phyloP scores from a whole-genome alignment of 192 early-diverging fungal species.

The Mortierella antarctica region DNA sequence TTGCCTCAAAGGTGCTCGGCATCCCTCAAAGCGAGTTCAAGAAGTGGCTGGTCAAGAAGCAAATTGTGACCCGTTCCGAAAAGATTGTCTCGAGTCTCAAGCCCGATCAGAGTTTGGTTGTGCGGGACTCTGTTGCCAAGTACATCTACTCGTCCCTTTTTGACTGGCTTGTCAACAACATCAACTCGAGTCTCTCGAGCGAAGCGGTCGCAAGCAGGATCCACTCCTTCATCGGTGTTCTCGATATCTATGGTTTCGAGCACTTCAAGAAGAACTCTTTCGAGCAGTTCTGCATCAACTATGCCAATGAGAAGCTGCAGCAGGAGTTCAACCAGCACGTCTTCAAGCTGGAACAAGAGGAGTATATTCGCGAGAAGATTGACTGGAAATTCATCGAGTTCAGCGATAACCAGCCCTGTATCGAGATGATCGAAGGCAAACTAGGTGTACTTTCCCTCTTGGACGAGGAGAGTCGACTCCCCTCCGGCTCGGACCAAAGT shows the following conservation, averaged over 20 bases:
- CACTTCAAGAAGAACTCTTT: slow-evolving; percentile 99
- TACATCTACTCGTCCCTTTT: slow-evolving; percentile 97
- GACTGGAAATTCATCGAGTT: slow-evolving; percentile 99
- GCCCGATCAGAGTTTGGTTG: slow-evolving; percentile 76
- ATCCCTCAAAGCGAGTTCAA: slow-evolving; percentile 84
- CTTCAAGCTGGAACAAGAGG: slow-evolving; percentile 99
- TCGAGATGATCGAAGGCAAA: slow-evolving; percentile 97
- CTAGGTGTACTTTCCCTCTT: slow-evolving; percentile 94
- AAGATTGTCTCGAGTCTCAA: slow-evolving; percentile 89
- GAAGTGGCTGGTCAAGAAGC: slow-evolving; percentile 96
- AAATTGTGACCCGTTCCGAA: slow-evolving; percentile 90
- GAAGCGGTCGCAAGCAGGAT: slow-evolving; percentile 56
- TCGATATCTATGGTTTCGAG: slow-evolving; percentile 99
- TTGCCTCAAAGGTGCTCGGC: slow-evolving; percentile 80
- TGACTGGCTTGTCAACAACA: slow-evolving; percentile 93
- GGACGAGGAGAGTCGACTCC: slow-evolving; percentile 88
- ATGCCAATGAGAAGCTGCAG: slow-evolving; percentile 98
- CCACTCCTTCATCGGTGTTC: slow-evolving; percentile 91
- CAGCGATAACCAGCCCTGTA: slow-evolving; percentile 98
- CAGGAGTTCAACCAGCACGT: slow-evolving; percentile 99
- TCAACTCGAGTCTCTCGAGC: slow-evolving; percentile 85
- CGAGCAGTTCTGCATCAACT: slow-evolving; percentile 99
- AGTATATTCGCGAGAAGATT: slow-evolving; percentile 96
- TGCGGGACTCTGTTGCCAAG: slow-evolving; percentile 95
- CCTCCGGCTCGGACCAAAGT: slow-evolving; percentile 86